Evolutionary conservation across 768 basidiomycete species (phyloP), one percentile per base, ranked within the genome.

Genomic region (Multifurca ochricompacta): DNA sequence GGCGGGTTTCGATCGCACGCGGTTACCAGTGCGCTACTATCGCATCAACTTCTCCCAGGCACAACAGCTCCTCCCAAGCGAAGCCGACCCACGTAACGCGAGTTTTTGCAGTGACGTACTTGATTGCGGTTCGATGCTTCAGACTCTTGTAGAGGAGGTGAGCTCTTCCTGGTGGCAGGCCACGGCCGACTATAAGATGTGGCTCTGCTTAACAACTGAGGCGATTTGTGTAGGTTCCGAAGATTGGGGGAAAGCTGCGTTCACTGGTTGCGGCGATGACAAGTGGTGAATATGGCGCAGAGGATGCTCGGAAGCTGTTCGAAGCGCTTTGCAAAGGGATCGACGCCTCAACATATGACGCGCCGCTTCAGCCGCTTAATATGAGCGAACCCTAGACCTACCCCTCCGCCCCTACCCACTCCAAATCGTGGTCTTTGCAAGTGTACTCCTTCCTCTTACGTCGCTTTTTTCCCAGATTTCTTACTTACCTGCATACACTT

Each of bases 211-310:
- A 7, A 23, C 3, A 47, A 35, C 45, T 5, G 6, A 6, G 2
- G 32, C 51, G 18, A 18, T 21, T 13, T 4, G 35, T 14, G 31
- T 27, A 77, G 76, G 67, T 75, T 5, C 76, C 76, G 0, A 66
- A 63, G 44, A 68, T 79, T 13, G 62, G 66, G 3, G 48, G 55
- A 1, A 78, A 76, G 51, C 65, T 78, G 53, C 73, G 71, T 35
- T 66, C 74, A 0, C 65, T 80, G 9, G 71, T 74, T 10, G 71
- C 69, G 34, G 72, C 74, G n/a, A 79, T 80, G 77, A 68, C 62
- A 0, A 60, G 68, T 3, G 74, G 75, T 27, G 71, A 69, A 25
- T 78, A 78, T 58, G 70, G 68, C n/a, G 77, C 77, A 1, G 75
- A 80, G 34, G 76, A 74, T 46, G 66, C 76, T 2, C 70, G 74